Evolutionary conservation across 306 rosid species (phyloP), one percentile per base, ranked within the genome.

Genomic region (Dryas octopetala): DNA sequence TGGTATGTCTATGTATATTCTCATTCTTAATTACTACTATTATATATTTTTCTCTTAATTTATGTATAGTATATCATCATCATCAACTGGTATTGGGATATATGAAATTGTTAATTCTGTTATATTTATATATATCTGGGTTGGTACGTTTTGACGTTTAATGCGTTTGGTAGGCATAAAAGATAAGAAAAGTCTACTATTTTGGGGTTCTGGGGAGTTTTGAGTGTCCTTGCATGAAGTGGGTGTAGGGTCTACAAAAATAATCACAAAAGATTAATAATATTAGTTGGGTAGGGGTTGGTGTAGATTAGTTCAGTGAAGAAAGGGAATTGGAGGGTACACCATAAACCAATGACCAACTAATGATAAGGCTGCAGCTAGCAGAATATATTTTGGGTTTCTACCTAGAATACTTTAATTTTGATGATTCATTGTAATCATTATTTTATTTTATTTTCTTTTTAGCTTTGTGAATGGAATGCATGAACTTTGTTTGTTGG

Each of bases 201-300:
- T 72, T 71, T 50, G 78, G 61, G 85, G 70, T 79, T 74, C 72
- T 65, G 28, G 79, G 38, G 69, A 23, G 77, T 51, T 66, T 65
- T 82, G 73, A 76, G 71, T 68, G 71, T 66, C 71, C 62, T 6
- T 58, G 84, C 52, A 46, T 68, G 78, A 50, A 70, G 78, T 82
- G 76, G 87, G 83, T 75, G 71, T 89, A 83, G 96, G 90, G 84
- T 81, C 86, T 78, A 49, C 54, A 12, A 48, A 3, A 45, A 52
- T 45, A 79, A 66, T 68, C 81, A 65, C 38, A 32, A 76, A 26
- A 70, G 47, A 47, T 59, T 12, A 61, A 80, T 79, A 66, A 76
- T 68, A 66, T 46, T 78, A 68, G 88, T 83, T 79, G 28, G 80
- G 80, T 82, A 79, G 68, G 12, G 76, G 89, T 91, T 83, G 81